Base-by-base conservation (phyloP, 352 stramenopile genomes). In the Thalassiosira delicatula region DNA sequence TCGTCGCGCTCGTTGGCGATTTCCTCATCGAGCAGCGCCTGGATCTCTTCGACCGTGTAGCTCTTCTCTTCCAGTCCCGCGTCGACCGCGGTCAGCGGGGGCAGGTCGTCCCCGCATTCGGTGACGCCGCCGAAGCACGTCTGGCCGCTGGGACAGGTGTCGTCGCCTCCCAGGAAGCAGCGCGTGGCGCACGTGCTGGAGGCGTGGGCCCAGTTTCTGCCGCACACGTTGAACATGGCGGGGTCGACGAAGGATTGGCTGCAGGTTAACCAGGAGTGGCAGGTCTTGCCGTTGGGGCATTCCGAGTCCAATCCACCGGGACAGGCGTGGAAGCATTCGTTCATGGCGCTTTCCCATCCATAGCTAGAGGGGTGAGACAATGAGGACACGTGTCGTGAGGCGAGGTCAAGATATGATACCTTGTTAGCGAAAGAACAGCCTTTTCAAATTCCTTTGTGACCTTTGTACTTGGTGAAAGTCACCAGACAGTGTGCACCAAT, bases 241-340 rank as follows among this genome's bases (percentile, higher is more conserved):
- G 78, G 78, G 60, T 85, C 78, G 19, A 46, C 42, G 0, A 4
- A 2, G 23, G 70, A 33, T 1, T 27, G 44, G 25, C 46, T 81
- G 49, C 78, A 85, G 9, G 23, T 60, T 5, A 85, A 32, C 78
- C 78, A 85, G 7, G 46, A 44, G 29, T 85, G 78, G 44, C 78
- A 85, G 3, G 63, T 78, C 21, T 62, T 29, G 12, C 78, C 78
- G 12, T 44, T 65, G 44, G 78, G 78, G 44, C 78, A 85, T 59
- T 85, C 70, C 0, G 23, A 14, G 23, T 81, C 61, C 4, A 60
- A 54, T 0, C 70, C 71, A 12, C 32, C 65, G 27, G 78, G 78
- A 51, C 78, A 85, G 35, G 70, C 65, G 49, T 85, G 68, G 65
- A 65, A 85, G 35, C 78, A 85, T 66, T 85, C 78, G 19, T 37